phyloP scores from a whole-genome alignment of 495 filamentous ascomycete species.

The Evernia prunastri region DNA sequence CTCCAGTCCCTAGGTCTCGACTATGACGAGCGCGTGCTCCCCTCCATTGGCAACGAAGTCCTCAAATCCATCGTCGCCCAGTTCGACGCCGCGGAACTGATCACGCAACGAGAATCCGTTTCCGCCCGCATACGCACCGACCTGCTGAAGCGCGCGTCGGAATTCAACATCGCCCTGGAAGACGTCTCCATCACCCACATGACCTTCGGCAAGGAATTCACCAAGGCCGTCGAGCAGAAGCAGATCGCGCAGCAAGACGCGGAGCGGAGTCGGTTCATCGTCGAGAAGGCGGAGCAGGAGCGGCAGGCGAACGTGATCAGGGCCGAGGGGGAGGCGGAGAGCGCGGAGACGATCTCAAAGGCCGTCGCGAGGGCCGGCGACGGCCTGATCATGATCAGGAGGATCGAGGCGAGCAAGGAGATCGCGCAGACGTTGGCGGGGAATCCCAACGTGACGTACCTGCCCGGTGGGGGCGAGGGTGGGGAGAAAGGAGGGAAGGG shows the following conservation, averaged over 20 bases:
- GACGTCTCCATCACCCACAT: conserved; percentile 99
- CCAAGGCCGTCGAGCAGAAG: conserved; percentile 97
- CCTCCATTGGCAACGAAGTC: conserved; percentile 99
- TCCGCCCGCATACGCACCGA: conserved; percentile 91
- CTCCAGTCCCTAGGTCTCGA: conserved; percentile 73
- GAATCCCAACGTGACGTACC: conserved; percentile 95
- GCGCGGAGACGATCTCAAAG: conserved; percentile 87
- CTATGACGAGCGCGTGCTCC: conserved; percentile 98
- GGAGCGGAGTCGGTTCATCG: conserved; percentile 93
- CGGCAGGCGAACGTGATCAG: conserved; percentile 96
- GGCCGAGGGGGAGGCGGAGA: conserved; percentile 95
- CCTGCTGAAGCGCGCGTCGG: conserved; percentile 87
- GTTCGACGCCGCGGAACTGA: conserved; percentile 98
- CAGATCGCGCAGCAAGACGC: conserved; percentile 99
- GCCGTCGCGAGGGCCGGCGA: conserved; percentile 86
- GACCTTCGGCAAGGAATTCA: conserved; percentile 99
- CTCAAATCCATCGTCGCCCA: conserved; percentile 98
- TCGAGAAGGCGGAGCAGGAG: conserved; percentile 98
- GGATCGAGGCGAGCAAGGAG: conserved; percentile 95
- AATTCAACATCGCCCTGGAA: conserved; percentile 99
- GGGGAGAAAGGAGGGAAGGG: conserved; percentile 58
- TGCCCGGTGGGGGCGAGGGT: conserved; percentile 65
- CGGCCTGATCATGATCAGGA: conserved; percentile 88
- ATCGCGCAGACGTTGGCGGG: conserved; percentile 82
- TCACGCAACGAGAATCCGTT: conserved; percentile 97